phyloP scores from a whole-genome alignment of 106 monocot species.

The Allium sativum region DNA sequence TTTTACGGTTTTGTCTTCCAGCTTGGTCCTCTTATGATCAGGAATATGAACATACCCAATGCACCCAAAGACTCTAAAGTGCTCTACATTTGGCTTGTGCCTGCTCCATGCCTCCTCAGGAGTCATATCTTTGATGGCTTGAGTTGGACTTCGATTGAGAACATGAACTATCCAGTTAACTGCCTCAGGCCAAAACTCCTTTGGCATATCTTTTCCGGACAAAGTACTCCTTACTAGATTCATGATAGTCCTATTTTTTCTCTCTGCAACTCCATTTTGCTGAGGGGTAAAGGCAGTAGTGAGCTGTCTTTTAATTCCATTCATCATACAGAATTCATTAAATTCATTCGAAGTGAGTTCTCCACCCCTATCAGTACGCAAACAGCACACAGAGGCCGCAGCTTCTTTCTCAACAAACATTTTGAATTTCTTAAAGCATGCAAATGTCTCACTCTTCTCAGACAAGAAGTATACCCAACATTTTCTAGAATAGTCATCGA shows the following conservation, averaged over 20 bases:
- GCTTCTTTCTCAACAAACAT: neutral
- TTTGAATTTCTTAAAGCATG: neutral
- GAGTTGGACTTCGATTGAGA: neutral
- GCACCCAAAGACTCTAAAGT: neutral
- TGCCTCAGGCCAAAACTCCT: neutral
- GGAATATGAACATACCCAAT: neutral
- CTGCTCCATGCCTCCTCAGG: neutral
- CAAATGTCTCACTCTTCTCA: neutral
- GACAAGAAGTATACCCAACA: neutral
- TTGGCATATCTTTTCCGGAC: neutral
- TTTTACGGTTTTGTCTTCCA: neutral
- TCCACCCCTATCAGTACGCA: neutral
- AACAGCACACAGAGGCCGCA: neutral
- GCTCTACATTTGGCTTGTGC: neutral
- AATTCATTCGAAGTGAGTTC: neutral
- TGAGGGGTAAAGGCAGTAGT: neutral
- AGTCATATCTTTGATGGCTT: neutral
- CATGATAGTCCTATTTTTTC: slow-evolving; percentile 4
- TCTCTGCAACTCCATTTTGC: slow-evolving; percentile 3
- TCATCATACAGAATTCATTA: neutral
- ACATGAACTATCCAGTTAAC: neutral
- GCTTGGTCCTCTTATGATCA: neutral
- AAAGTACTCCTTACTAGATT: neutral
- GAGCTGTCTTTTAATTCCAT: neutral
- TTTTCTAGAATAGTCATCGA: slow-evolving; percentile 1